Percentiles rank a stretch among this genome's conserved stretches.
These are phyloP conservation scores for Clathrus columnatus DNA, from an alignment of 768 basidiomycete genomes.

Conservation along the genomic window DNA sequence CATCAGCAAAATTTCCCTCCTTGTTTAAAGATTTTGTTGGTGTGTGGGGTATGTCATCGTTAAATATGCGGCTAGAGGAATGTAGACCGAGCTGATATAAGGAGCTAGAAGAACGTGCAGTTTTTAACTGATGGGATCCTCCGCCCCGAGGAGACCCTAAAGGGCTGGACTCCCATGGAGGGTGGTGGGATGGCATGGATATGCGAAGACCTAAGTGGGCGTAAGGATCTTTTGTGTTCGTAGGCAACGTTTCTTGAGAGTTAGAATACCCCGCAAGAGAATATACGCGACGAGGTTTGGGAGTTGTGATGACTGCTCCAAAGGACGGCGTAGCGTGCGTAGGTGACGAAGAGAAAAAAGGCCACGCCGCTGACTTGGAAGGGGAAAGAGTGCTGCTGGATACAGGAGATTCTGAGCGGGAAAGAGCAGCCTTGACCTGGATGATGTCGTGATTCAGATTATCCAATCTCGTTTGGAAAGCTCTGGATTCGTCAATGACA, in stretches of 20 bases:
- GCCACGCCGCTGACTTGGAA: constrained; percentile 26
- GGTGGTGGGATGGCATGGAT: constrained; percentile 44
- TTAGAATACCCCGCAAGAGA: constrained; percentile 27
- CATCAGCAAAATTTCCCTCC: neutral
- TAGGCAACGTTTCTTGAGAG: constrained; percentile 12
- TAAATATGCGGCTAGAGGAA: neutral
- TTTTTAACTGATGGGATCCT: neutral
- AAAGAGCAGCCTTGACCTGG: constrained; percentile 48
- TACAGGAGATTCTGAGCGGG: constrained; percentile 30
- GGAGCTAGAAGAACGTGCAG: neutral
- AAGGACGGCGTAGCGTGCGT: constrained; percentile 41
- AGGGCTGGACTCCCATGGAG: neutral
- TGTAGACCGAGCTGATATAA: neutral
- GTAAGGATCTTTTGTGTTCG: constrained; percentile 30
- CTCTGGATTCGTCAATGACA: constrained; percentile 42
- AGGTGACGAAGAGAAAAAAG: constrained; percentile 29
- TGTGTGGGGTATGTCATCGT: neutral
- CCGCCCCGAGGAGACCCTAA: neutral
- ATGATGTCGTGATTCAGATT: constrained; percentile 75
- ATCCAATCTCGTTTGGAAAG: constrained; percentile 51
- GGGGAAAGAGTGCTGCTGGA: constrained; percentile 27
- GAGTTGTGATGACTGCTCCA: constrained; percentile 62
- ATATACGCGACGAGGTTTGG: constrained; percentile 42
- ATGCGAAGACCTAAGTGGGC: constrained; percentile 43
- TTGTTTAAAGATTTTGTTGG: neutral